Evolutionary conservation across 2,329 filamentous ascomycete species (phyloP).

Genomic region (Phoma sp.): DNA sequence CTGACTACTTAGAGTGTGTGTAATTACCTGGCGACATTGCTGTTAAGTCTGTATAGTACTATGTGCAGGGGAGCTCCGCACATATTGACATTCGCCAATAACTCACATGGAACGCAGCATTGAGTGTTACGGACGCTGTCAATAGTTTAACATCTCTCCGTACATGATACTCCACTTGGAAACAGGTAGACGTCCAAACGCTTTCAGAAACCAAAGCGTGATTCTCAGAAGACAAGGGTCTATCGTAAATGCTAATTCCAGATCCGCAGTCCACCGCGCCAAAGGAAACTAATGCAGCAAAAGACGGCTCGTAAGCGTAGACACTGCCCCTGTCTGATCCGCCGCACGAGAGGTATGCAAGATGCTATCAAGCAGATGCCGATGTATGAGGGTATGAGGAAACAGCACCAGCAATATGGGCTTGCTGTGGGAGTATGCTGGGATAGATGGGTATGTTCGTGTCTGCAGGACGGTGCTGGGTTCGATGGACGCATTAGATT

Average conservation of each 20-base stretch:
- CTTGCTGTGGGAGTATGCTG: constrained; percentile 14
- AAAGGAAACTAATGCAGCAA: constrained; percentile 40
- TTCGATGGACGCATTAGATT: constrained; percentile 29
- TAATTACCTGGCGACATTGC: too few species aligned
- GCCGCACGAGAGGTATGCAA: constrained; percentile 26
- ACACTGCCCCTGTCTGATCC: constrained; percentile 26
- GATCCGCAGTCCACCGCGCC: constrained; percentile 35
- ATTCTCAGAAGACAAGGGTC: constrained; percentile 36
- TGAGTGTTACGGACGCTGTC: too few species aligned
- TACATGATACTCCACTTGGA: too few species aligned
- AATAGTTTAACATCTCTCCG: too few species aligned
- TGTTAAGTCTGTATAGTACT: too few species aligned
- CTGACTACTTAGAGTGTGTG: too few species aligned
- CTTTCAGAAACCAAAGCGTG: constrained; percentile 17
- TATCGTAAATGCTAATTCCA: constrained; percentile 40
- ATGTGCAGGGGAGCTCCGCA: too few species aligned
- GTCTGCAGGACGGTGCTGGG: constrained; percentile 11
- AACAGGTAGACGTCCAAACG: too few species aligned
- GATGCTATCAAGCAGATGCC: constrained; percentile 31
- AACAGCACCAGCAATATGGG: constrained; percentile 6
- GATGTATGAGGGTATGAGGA: constrained; percentile 25
- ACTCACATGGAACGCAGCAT: too few species aligned
- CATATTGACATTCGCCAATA: too few species aligned
- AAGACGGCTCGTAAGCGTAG: constrained; percentile 25
- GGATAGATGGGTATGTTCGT: constrained; percentile 15